Evolutionary conservation across 2,329 filamentous ascomycete genomes (phyloP).

Genomic region (Colletotrichum cordylinicola): DNA sequence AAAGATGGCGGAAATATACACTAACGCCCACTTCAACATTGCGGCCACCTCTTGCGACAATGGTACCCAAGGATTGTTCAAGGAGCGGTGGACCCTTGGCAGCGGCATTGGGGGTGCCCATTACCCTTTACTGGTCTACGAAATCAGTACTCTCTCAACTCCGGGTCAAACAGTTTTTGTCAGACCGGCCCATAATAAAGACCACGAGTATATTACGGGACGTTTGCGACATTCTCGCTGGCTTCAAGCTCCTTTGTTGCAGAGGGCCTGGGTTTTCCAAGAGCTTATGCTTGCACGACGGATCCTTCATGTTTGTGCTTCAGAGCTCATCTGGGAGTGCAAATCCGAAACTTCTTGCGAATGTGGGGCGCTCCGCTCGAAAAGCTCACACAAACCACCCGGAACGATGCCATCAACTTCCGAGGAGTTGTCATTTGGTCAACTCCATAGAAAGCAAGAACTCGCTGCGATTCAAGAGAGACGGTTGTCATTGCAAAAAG

Average conservation of each 20-base stretch:
- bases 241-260: neutral
- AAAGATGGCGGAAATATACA: too few species aligned
- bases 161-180: neutral
- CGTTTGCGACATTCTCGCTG: neutral
- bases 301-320: neutral
- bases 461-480: neutral
- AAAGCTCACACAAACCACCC: too few species aligned
- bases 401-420: too few species aligned
- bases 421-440: neutral
- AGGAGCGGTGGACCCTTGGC: neutral
- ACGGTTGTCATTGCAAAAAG: neutral
- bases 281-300: neutral
- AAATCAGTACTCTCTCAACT: neutral
- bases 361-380: too few species aligned
- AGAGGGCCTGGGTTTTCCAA: neutral
- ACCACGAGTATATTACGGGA: neutral
- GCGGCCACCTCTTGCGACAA: too few species aligned
- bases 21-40: too few species aligned
- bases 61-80: too few species aligned
- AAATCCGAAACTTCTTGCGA: neutral
- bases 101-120: too few species aligned
- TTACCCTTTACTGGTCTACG: neutral
- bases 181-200: neutral
- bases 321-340: neutral
- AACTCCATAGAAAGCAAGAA: neutral